Evolutionary conservation across 768 basidiomycete genomes (phyloP), one percentile per base, ranked within the genome.

Genomic region (Suillus americanus): DNA sequence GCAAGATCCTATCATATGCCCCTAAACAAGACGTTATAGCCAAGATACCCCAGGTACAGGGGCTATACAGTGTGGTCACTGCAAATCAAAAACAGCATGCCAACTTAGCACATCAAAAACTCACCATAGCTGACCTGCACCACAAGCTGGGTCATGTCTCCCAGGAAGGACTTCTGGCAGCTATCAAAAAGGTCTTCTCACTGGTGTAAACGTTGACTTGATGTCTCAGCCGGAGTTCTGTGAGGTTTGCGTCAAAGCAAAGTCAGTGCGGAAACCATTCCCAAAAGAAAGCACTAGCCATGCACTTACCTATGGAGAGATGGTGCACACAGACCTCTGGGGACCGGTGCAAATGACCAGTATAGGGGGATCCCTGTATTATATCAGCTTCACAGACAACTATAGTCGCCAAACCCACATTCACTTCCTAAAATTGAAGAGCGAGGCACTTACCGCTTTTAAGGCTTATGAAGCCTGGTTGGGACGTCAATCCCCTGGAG

Each of bases 301-400:
- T 3, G n/a, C 10, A 3, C 6, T 10, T 4, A n/a, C 8, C 20
- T 50, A 33, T 30, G 62, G 30, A 2, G 65, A 71, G 5, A 43
- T 65, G 25, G 65, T 57, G 13, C 55, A 57, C 3, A 37, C 64
- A 67, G 9, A 57, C 30, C 25, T 63, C 2, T 63, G 62, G 62
- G 62, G 62, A 56, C 60, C 23, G 2, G 54, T 18, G 0, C 62
- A 63, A 3, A 56, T 12, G 0, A n/a, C 2, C 1, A 35, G 20
- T 8, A 23, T 71, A 2, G 72, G 73, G 0, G 73, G 77, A 16
- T 51, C 67, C 3, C 30, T 48, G 1, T 82, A 82, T 51, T 77
- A 76, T 40, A 63, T 71, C 14, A 76, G 71, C 0, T 82, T 77
- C 60, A 79, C 68, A 0, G 79, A 83, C 51, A 74, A 81, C 41